Evolutionary conservation across 1,284 basidiomycete species (phyloP).

Genomic region (Rhodotorula glutinis): DNA sequence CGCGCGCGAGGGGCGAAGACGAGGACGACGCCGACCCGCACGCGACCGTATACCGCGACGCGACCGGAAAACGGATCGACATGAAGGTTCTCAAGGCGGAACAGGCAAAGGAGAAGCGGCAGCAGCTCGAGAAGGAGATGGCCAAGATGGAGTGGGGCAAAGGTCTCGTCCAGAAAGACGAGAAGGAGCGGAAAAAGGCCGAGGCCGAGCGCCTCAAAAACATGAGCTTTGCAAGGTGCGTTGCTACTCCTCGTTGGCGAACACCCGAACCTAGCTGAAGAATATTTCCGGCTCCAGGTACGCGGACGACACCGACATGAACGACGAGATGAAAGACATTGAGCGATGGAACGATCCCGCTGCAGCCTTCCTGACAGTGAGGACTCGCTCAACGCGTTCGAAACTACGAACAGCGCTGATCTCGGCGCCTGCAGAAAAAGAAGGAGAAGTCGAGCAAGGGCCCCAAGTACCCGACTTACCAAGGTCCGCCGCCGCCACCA

Average conservation of each 20-base stretch:
- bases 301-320: slow-evolving; percentile 79
- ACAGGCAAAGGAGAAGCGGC: slow-evolving; percentile 69
- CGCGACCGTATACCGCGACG: slow-evolving; percentile 92
- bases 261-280: too few species aligned
- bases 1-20: slow-evolving; percentile 41
- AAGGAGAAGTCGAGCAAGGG: slow-evolving; percentile 57
- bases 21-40: slow-evolving; percentile 58
- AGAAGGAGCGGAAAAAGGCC: slow-evolving; percentile 61
- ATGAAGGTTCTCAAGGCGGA: slow-evolving; percentile 77
- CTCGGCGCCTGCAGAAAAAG: slow-evolving; percentile 23
- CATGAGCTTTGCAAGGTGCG: slow-evolving; percentile 66
- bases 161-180: slow-evolving; percentile 80
- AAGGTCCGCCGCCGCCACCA: slow-evolving; percentile 79
- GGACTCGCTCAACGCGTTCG: slow-evolving; percentile 44
- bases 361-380: slow-evolving; percentile 81
- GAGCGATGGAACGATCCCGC: slow-evolving; percentile 94
- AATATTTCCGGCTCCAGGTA: slow-evolving; percentile 48
- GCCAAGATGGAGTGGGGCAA: slow-evolving; percentile 96
- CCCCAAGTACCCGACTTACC: slow-evolving; percentile 66
- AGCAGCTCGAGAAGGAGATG: slow-evolving; percentile 75
- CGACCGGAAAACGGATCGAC: slow-evolving; percentile 82
- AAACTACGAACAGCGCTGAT: background rate
- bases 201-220: slow-evolving; percentile 66
- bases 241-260: background rate
- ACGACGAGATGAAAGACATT: slow-evolving; percentile 71